These are phyloP conservation scores for Flaveria linearis DNA, from an alignment of 129 eudicot genomes.

Conservation along the genomic window DNA sequence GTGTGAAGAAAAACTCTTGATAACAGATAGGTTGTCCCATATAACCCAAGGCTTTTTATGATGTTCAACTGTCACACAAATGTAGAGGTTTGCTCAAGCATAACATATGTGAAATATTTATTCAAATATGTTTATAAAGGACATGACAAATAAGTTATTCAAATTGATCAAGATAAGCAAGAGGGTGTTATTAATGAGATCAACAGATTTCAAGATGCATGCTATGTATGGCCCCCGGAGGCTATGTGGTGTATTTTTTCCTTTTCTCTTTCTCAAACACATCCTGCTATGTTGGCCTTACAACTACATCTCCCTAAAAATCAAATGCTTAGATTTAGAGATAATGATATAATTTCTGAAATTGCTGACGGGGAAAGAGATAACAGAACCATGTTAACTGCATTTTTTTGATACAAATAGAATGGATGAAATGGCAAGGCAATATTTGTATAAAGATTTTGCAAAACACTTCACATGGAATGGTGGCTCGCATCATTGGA, in stretches of 20 bases:
- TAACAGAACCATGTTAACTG: slow-evolving; percentile 12
- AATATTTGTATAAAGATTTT: no score
- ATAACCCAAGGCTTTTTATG: no score
- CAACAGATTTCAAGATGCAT: not conserved
- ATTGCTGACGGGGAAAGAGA: not conserved
- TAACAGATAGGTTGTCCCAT: no score
- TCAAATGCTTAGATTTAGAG: slow-evolving; percentile 9
- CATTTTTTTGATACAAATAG: not conserved
- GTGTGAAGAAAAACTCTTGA: no score
- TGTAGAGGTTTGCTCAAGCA: no score
- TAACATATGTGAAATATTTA: no score
- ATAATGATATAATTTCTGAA: not conserved
- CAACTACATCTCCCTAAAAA: not conserved
- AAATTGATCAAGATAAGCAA: not conserved
- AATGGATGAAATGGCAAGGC: no score
- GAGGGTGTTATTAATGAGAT: not conserved
- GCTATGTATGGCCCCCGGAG: slow-evolving; percentile 15
- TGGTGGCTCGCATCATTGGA: no score
- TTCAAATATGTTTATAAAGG: no score
- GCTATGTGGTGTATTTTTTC: not conserved
- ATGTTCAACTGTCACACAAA: no score
- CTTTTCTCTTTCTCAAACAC: slow-evolving; percentile 10
- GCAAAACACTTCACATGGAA: no score
- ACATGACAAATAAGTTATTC: not conserved
- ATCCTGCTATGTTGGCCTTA: not conserved